These are phyloP conservation scores for Glycyrrhiza uralensis DNA, from an alignment of 306 rosid species.

Conservation along the genomic window DNA sequence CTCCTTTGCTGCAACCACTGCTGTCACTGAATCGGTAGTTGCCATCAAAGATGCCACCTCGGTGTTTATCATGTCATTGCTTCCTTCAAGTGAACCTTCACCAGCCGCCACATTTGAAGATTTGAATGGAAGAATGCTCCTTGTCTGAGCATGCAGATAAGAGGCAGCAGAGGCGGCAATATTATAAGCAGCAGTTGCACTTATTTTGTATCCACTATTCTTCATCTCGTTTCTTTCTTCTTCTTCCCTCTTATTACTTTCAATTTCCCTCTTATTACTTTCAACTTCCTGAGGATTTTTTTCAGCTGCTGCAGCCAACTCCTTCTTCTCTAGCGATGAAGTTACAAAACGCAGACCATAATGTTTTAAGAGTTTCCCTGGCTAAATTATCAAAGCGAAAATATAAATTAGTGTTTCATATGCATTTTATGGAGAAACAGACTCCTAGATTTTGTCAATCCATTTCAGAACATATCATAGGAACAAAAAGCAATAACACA, in stretches of 20 bases:
- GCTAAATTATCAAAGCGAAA: slow-evolving; percentile 49
- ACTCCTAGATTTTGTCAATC: not conserved
- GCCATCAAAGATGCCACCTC: slow-evolving; percentile 85
- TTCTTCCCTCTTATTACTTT: slow-evolving; percentile 33
- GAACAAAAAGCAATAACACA: not conserved
- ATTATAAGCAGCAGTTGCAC: slow-evolving; percentile 64
- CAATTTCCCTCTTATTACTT: slow-evolving; percentile 22
- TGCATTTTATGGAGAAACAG: not conserved
- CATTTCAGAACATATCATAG: not conserved
- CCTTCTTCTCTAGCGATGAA: slow-evolving; percentile 75
- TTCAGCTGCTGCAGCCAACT: slow-evolving; percentile 49
- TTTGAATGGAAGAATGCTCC: slow-evolving; percentile 72
- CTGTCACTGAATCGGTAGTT: slow-evolving; percentile 85
- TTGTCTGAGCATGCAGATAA: slow-evolving; percentile 69
- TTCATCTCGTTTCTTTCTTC: slow-evolving; percentile 37
- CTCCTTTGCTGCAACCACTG: slow-evolving; percentile 95
- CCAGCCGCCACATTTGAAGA: slow-evolving; percentile 40
- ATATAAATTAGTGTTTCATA: not conserved
- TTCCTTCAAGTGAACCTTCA: slow-evolving; percentile 37
- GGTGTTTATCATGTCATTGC: slow-evolving; percentile 40
- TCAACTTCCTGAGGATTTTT: slow-evolving; percentile 42
- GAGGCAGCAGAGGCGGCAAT: slow-evolving; percentile 95
- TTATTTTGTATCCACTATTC: slow-evolving; percentile 43
- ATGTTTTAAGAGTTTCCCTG: slow-evolving; percentile 60
- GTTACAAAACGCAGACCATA: slow-evolving; percentile 61